Evolutionary conservation across 768 basidiomycete species (phyloP).

Genomic region (Russula earlei): DNA sequence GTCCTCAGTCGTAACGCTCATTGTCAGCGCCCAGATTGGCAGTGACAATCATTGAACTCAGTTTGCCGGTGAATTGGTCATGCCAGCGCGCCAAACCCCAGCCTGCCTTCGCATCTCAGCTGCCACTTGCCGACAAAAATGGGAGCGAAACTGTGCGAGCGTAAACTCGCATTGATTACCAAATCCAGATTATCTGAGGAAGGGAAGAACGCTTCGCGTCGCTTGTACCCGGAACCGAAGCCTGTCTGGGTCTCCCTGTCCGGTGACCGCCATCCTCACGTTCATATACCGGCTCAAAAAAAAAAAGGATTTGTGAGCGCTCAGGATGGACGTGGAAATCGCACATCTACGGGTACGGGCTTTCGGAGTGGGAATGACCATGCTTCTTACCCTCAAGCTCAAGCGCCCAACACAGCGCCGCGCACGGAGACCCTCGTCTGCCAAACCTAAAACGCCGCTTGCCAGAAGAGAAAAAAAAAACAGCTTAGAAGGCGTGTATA

Average conservation of each 20-base stretch:
- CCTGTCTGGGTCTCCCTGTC: conserved; percentile 1
- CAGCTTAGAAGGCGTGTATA: conserved; percentile 10
- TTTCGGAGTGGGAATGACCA: neutral
- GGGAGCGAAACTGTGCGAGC: neutral
- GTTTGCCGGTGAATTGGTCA: conserved; percentile 14
- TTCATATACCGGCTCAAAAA: neutral
- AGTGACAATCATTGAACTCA: conserved; percentile 19
- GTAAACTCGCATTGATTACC: conserved; percentile 4
- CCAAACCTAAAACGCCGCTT: conserved; percentile 19
- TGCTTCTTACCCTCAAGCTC: conserved; percentile 1
- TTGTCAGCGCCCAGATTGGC: conserved; percentile 15
- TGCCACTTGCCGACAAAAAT: conserved; percentile 14
- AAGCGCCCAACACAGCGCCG: conserved; percentile 13
- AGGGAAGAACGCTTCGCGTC: neutral
- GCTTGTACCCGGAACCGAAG: conserved; percentile 6
- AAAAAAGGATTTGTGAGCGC: too few relatives aligned
- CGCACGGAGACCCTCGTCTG: conserved; percentile 18
- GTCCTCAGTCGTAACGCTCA: conserved; percentile 1
- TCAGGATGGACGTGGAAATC: neutral
- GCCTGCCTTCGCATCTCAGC: conserved; percentile 6
- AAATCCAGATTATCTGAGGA: conserved; percentile 3
- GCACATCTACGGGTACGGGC: neutral
- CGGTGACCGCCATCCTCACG: neutral
- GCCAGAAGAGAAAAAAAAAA: conserved; percentile 8
- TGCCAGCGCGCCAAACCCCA: neutral